Base-by-base conservation (phyloP, 148 eudicot species). In the Chenopodium suecicum region DNA sequence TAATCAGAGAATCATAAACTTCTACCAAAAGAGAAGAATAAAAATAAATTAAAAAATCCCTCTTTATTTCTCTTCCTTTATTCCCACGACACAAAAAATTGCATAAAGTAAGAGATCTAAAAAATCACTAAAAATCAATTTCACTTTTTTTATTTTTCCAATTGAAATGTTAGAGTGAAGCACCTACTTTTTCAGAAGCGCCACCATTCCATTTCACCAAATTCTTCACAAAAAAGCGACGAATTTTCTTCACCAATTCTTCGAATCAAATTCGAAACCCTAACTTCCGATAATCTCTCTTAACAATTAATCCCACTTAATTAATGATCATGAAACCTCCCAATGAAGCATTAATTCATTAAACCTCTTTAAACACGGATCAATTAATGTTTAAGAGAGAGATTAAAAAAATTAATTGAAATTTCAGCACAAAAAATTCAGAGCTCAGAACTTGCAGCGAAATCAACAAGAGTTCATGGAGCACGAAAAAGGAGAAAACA, bases 11-110 rank as follows among this genome's bases (percentile, higher is more conserved):
- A 63, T 48, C 19, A 56, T 62, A 25, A 67, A 52, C 78, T 50
- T 75, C 41, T 34, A 75, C 52, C 70, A 17, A 81, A 77, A 70
- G 62, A 22, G 78, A 77, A 76, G 81, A 81, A 81, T 71, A 70
- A 70, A 76, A 70, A 72, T 50, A 80, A 84, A 76, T 60, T 60
- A 70, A 70, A 72, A 50, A 80, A 84, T 80, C 73, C 20, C 23
- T 31, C 8, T 29, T 63, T 79, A 17, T n/a, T 80, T 46, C 62
- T 50, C 46, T 70, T 22, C 77, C 73, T 77, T 80, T 79, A 17
- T 74, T 56, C 23, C 63, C 86, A 77, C 83, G 81, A 76, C 67
- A 80, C 68, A 74, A 79, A 80, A 83, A 58, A 68, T 74, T 83
- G 70, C 63, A 69, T 73, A 77, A 81, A 76, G 72, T 1, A 27